Evolutionary conservation across 768 basidiomycete genomes (phyloP), one percentile per base, ranked within the genome.

Genomic region (Symmetrospora coprosmae): DNA sequence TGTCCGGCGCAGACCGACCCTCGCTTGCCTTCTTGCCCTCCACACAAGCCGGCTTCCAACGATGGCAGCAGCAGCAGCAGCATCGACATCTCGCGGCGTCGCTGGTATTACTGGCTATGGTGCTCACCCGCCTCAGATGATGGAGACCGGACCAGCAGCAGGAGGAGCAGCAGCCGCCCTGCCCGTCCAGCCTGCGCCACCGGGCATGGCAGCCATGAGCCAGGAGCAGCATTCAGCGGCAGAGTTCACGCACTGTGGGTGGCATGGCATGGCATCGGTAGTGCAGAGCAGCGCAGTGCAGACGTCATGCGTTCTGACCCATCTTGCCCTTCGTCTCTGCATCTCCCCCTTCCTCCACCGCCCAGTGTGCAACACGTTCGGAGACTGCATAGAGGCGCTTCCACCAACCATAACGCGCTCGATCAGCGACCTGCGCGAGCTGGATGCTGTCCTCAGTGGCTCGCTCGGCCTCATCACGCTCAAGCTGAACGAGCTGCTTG

Each of bases 371-470:
- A 50, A 30, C 17, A 87, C 90, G 72, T 89, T 87, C 76, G 83
- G 82, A 16, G 89, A 97, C 73, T 83, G 85, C 27, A 84, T 97
- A 72, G 91, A 94, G 75, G 80, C 89, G 21, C 81, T 97, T 58
- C 92, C 92, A 61, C 79, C 86, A 64, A 89, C 94, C 74, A 82
- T 99, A 73, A 92, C 92, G 13, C 83, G 87, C 73, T 84, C 82
- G 73, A 87, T 94, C 72, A 87, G 85, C 11, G 94, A 99, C 78
- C 81, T 99, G 53, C 86, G 90, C 65, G 94, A 99, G 75, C 86
- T 99, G 74, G 94, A 97, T 73, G 94, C 92, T 60, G 94, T 99
- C 61, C 80, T 99, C 5, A 71, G 71, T 46, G 89, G 66, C 77
- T 87, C 87, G 64, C 85, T 92, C 73, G 72, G 81, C 65, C 77